phyloP scores from a whole-genome alignment of 345 rosid genomes.

The Anastatica hierochuntica region DNA sequence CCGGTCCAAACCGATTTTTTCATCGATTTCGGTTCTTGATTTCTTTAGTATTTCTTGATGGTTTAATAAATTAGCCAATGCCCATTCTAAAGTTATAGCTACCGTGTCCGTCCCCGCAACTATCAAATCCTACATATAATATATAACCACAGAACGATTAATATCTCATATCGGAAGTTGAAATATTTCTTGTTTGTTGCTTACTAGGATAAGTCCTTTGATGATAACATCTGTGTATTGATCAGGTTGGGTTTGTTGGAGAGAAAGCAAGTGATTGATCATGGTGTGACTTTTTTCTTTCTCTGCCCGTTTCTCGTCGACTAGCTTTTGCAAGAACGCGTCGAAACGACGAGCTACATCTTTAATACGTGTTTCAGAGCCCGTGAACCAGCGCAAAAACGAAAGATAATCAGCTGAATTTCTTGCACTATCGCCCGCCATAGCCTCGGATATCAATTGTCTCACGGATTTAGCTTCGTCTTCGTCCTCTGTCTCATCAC shows the following conservation, averaged over 20 bases:
- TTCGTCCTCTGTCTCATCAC: slow-evolving; percentile 24
- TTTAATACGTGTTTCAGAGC: slow-evolving; percentile 22
- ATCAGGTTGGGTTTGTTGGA: slow-evolving; percentile 40
- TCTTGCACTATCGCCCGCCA: slow-evolving; percentile 15
- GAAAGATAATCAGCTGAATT: slow-evolving; percentile 43
- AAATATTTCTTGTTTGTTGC: too few species aligned
- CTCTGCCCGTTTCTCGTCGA: slow-evolving; percentile 32
- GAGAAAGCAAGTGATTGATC: slow-evolving; percentile 38
- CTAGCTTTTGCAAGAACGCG: slow-evolving; percentile 31
- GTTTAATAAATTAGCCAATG: slow-evolving; percentile 36
- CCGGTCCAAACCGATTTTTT: slow-evolving; percentile 23
- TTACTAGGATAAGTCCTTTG: slow-evolving; percentile 35
- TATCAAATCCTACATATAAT: slow-evolving; percentile 22
- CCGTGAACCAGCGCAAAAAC: slow-evolving; percentile 25
- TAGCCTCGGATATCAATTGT: slow-evolving; percentile 28
- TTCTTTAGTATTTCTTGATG: slow-evolving; percentile 24
- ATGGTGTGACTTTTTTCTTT: slow-evolving; percentile 21
- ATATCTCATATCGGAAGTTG: too few species aligned
- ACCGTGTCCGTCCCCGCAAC: slow-evolving; percentile 43
- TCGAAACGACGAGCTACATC: slow-evolving; percentile 22
- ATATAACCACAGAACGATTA: too few species aligned
- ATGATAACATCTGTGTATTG: slow-evolving; percentile 38
- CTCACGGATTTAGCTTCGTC: slow-evolving; percentile 31
- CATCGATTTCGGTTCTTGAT: slow-evolving; percentile 27
- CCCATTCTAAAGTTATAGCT: slow-evolving; percentile 47